phyloP scores from a whole-genome alignment of 441 rosid species.

The Gossypium armourianum region DNA sequence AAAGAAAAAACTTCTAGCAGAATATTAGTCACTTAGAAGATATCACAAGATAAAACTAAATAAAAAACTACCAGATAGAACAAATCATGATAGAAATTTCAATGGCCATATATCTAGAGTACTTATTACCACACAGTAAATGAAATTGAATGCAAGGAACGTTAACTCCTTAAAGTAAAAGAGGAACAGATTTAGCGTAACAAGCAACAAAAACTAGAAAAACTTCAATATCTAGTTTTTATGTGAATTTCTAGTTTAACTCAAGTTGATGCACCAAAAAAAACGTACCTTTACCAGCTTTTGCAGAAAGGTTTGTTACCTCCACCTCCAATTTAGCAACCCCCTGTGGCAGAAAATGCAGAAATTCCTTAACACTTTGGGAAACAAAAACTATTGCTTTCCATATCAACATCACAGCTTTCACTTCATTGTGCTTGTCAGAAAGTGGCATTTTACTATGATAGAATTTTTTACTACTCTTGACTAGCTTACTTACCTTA shows the following conservation, averaged over 20 bases:
- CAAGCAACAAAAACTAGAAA: not conserved
- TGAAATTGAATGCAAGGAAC: not conserved
- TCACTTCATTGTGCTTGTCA: not conserved
- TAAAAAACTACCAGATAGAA: not conserved
- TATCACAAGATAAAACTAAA: not conserved
- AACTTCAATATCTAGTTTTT: slow-evolving; percentile 6
- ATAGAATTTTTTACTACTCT: not conserved
- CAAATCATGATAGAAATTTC: not conserved
- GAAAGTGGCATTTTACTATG: not conserved
- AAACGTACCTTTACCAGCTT: slow-evolving; percentile 90
- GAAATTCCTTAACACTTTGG: slow-evolving; percentile 3
- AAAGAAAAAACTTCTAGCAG: not conserved
- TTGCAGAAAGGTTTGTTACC: slow-evolving; percentile 96
- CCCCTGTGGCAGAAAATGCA: slow-evolving; percentile 39
- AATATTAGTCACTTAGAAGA: not conserved
- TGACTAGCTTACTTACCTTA: not conserved
- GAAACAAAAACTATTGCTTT: not conserved
- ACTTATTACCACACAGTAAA: not conserved
- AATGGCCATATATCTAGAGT: not conserved
- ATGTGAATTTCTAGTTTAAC: not conserved
- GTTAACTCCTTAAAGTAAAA: not conserved
- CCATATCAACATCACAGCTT: not conserved
- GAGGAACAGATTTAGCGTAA: not conserved
- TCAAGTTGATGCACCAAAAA: slow-evolving; percentile 12
- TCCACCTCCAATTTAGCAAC: slow-evolving; percentile 84